These are phyloP conservation scores for Phytophthora litchii DNA, from an alignment of 352 stramenopile genomes.

Conservation along the genomic window DNA sequence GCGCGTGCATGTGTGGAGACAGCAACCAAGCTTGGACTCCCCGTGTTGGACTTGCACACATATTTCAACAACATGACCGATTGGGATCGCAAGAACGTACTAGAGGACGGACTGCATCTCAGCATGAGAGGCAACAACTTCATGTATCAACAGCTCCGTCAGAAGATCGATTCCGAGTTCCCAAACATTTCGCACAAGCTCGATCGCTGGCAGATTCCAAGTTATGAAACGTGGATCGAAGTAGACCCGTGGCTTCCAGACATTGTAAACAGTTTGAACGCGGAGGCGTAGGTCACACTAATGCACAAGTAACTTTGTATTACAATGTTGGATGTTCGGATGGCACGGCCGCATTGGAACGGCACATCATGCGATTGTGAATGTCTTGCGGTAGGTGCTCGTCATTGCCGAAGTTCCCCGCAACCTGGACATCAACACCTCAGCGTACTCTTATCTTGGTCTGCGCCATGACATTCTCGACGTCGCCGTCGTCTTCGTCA, in stretches of 20 bases:
- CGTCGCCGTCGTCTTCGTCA: background rate
- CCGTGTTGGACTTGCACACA: constrained; percentile 47
- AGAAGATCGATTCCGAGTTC: constrained; percentile 26
- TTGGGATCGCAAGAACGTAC: constrained; percentile 32
- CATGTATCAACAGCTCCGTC: constrained; percentile 24
- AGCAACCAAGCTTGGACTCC: constrained; percentile 29
- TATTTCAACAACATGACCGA: constrained; percentile 44
- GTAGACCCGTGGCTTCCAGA: constrained; percentile 14
- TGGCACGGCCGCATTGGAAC: background rate
- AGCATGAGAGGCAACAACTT: constrained; percentile 47
- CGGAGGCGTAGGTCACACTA: background rate
- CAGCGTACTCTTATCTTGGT: background rate
- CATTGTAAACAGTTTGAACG: background rate
- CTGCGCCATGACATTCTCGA: background rate
- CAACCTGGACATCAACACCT: background rate
- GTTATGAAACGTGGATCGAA: constrained; percentile 22
- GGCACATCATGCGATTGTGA: constrained; percentile 21
- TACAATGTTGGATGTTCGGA: background rate
- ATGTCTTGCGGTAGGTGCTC: background rate
- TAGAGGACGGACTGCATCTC: constrained; percentile 60
- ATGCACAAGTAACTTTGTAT: background rate
- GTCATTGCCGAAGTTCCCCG: background rate
- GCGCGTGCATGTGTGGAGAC: constrained; percentile 49
- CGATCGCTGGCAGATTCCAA: constrained; percentile 32
- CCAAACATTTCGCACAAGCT: constrained; percentile 19